Evolutionary conservation across 225 moss, liverwort and hornwort species (phyloP), one percentile per base, ranked within the genome.

Genomic region (Bryoerythrophyllum caledonicum): DNA sequence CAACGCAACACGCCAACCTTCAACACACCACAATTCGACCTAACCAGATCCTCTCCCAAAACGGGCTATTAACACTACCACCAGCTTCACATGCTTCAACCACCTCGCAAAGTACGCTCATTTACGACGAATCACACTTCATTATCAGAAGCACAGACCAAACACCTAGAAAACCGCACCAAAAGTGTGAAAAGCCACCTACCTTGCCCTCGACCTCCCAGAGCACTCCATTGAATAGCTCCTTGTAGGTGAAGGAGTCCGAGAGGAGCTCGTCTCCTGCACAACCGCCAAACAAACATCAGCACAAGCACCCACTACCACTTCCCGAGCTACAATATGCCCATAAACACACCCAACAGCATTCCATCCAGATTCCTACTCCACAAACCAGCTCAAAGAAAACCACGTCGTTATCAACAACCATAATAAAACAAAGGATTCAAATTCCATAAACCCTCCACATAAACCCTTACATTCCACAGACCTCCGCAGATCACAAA

Each of bases 251-350:
- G 60, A 84, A 84, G 35, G 77, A 76, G 77, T 84, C 84, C 83
- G 94, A 97, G 27, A 97, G 91, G 43, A 97, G 90, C 91, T 97
- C 96, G 81, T 97, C 96, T 3, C 90, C 92, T 94, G 87, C 74
- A 43, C 68, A 68, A 68, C 25, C 60, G n/a, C 12, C 13, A 40
- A 24, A 16, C 10, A 58, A 0, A 38, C 1, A 15, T 76, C 48
- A 70, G 27, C 2, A 51, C n/a, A n/a, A n/a, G n/a, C n/a, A n/a
- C n/a, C n/a, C n/a, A n/a, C 13, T 25, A 27, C 17, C 28, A 10
- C 48, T 46, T 9, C 8, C 48, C 43, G 4, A n/a, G n/a, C n/a
- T n/a, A n/a, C n/a, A n/a, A n/a, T n/a, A n/a, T n/a, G n/a, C n/a
- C n/a, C n/a, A n/a, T n/a, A n/a, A n/a, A n/a, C n/a, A n/a, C n/a